These are phyloP conservation scores for Eucalyptus sp. DNA, from an alignment of 345 rosid genomes.

Conservation along the genomic window DNA sequence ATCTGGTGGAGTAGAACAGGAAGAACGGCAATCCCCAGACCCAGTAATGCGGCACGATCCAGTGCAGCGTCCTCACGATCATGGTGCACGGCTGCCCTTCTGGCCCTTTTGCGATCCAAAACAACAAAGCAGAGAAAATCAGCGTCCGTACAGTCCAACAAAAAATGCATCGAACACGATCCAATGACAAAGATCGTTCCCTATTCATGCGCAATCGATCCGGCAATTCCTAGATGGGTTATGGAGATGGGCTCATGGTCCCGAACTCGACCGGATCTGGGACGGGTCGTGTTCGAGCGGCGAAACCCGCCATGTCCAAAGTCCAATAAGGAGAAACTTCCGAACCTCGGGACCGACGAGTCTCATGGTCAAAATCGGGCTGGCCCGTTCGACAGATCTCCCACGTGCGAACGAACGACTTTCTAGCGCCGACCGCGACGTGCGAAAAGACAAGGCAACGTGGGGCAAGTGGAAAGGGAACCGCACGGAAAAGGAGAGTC, in stretches of 20 bases:
- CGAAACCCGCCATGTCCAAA: neutral
- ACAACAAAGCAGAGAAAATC: neutral
- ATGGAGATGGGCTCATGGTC: neutral
- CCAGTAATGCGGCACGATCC: conserved; percentile 84
- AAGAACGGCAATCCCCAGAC: conserved; percentile 87
- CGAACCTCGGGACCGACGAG: neutral
- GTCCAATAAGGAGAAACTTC: neutral
- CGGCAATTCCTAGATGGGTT: neutral
- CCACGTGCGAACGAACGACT: neutral
- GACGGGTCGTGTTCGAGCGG: neutral
- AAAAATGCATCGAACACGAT: neutral
- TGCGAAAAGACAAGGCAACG: neutral
- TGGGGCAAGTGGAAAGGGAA: neutral
- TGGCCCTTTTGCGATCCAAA: conserved; percentile 16
- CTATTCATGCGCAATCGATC: neutral
- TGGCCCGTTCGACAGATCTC: neutral
- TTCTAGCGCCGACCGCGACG: neutral
- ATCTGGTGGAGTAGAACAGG: conserved; percentile 78
- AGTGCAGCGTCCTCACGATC: conserved; percentile 66
- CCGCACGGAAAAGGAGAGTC: neutral
- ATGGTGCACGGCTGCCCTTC: conserved; percentile 63
- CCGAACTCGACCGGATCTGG: neutral
- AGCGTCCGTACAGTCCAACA: neutral
- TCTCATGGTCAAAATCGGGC: neutral
- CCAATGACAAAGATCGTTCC: neutral